These are phyloP conservation scores for Ogataea dorogensis DNA, from an alignment of 805 yeast genomes.

Conservation along the genomic window DNA sequence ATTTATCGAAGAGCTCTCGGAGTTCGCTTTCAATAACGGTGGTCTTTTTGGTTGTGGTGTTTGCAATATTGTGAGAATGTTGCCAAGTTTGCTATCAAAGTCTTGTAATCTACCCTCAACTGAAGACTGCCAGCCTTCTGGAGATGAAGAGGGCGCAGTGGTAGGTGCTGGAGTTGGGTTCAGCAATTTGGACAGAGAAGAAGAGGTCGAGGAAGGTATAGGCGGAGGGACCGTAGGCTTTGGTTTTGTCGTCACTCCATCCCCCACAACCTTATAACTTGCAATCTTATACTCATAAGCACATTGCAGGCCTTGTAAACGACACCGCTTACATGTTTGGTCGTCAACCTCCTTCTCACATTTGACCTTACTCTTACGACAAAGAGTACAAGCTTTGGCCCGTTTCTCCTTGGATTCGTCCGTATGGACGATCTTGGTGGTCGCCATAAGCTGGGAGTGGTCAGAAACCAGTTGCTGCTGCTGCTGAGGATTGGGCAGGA, in stretches of 20 bases:
- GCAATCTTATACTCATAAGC: constrained; percentile 57
- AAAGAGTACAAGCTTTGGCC: constrained; percentile 59
- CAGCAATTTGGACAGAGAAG: constrained; percentile 19
- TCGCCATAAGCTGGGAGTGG: constrained; percentile 15
- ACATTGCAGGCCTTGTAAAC: constrained; percentile 50
- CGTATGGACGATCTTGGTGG: constrained; percentile 18
- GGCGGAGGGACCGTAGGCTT: neutral
- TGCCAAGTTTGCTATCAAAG: constrained; percentile 40
- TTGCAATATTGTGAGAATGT: constrained; percentile 37
- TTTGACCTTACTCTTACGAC: constrained; percentile 61
- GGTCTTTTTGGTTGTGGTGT: constrained; percentile 11
- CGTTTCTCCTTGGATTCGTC: constrained; percentile 28
- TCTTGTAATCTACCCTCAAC: constrained; percentile 40
- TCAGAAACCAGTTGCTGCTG: constrained; percentile 17
- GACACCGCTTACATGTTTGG: constrained; percentile 59
- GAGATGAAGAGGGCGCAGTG: neutral
- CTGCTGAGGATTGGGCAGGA: constrained; percentile 26
- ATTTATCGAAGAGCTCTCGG: constrained; percentile 4
- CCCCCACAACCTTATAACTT: constrained; percentile 34
- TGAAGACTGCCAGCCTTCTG: constrained; percentile 32
- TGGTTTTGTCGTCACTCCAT: constrained; percentile 7
- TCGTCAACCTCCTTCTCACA: constrained; percentile 47
- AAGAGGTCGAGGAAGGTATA: neutral
- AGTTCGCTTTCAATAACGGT: constrained; percentile 2
- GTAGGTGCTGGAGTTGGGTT: constrained; percentile 13